A percentile compares a stretch with the other conserved stretches of the same genome.
Conservation (phyloP, 2,329 filamentous ascomycete species). For the Byssothecium circinans region DNA sequence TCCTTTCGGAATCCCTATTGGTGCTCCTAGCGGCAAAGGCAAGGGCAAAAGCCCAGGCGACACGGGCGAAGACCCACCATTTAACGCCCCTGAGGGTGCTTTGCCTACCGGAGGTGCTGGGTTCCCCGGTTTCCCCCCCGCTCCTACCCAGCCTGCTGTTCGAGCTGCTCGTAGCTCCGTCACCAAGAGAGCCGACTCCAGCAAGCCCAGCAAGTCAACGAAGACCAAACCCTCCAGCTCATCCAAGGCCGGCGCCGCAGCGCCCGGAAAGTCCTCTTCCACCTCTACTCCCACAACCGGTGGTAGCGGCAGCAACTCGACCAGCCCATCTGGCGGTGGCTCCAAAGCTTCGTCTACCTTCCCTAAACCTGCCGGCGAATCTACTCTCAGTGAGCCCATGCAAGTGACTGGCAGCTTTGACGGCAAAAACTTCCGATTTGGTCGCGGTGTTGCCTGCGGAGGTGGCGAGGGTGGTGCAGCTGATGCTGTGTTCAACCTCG, state of each 20-base stretch:
- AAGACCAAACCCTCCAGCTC: slow-evolving; percentile 5
- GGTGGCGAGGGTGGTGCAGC: slow-evolving; percentile 49
- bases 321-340: slow-evolving; percentile 8
- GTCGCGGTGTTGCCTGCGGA: slow-evolving; percentile 39
- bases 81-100: slow-evolving; percentile 1
- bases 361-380: slow-evolving; percentile 23
- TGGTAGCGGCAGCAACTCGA: slow-evolving; percentile 5
- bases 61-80: no score
- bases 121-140: slow-evolving; percentile 4
- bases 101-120: slow-evolving; percentile 1
- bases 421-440: slow-evolving; percentile 40
- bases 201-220: background rate
- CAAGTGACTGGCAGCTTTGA: slow-evolving; percentile 32
- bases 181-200: slow-evolving; percentile 1
- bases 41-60: no score
- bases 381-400: slow-evolving; percentile 24
- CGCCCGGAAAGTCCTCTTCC: background rate
- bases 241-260: background rate
- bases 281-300: slow-evolving; percentile 5
- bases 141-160: slow-evolving; percentile 10
- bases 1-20: slow-evolving; percentile 5
- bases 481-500: slow-evolving; percentile 57
- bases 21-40: slow-evolving; percentile 2
- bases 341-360: slow-evolving; percentile 20
- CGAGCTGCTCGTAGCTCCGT: slow-evolving; percentile 1